Percentiles rank a stretch among this genome's conserved stretches.
These are phyloP conservation scores for Plectranthus barbatus DNA, from an alignment of 257 asterid genomes.

Conservation along the genomic window DNA sequence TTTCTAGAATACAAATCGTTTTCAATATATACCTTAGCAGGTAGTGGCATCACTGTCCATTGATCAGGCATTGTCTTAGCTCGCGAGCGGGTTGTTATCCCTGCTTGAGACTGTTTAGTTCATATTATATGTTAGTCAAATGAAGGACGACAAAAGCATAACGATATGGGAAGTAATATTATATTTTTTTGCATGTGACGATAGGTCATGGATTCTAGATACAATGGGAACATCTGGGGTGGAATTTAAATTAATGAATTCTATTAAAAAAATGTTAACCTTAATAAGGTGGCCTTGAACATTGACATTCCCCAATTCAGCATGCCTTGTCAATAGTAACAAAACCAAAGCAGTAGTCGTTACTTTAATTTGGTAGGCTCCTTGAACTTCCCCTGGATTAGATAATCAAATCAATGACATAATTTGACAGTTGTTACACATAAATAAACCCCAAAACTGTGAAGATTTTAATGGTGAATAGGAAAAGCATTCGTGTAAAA, in stretches of 20 bases:
- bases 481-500: constrained; percentile 1
- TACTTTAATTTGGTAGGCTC: constrained; percentile 91
- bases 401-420: constrained; percentile 13
- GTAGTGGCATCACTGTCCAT: constrained; percentile 74
- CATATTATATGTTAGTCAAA: constrained; percentile 12
- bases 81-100: constrained; percentile 90
- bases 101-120: constrained; percentile 48
- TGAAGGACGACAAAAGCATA: background rate
- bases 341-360: constrained; percentile 85
- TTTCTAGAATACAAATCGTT: background rate
- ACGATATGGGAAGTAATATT: constrained; percentile 4
- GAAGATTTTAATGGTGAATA: background rate
- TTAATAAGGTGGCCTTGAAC: constrained; percentile 73
- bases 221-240: no score
- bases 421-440: background rate
- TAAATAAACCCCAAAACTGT: background rate
- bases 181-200: no score
- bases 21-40: constrained; percentile 55
- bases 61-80: constrained; percentile 75
- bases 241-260: no score
- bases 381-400: constrained; percentile 79
- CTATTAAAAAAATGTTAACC: no score
- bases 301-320: constrained; percentile 49
- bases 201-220: no score
- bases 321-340: constrained; percentile 69